Evolutionary conservation across 257 asterid genomes (phyloP).

Genomic region (Fraxinus quadrangulata): DNA sequence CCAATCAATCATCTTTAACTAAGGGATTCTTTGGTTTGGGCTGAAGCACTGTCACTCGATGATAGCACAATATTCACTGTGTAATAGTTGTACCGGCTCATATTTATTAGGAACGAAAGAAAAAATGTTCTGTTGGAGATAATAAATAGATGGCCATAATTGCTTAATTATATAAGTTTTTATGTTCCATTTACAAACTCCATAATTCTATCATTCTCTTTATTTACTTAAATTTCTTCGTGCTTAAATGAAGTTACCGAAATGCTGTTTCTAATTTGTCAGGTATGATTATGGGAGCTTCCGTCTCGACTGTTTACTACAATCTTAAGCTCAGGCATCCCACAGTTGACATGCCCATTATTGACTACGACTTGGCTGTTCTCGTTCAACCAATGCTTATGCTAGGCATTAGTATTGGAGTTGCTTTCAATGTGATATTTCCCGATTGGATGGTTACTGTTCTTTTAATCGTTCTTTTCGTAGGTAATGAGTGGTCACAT

Average conservation of each 20-base stretch:
- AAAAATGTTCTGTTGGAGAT: not conserved
- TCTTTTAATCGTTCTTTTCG: slow-evolving; percentile 81
- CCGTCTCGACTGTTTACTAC: slow-evolving; percentile 87
- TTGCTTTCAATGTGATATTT: slow-evolving; percentile 85
- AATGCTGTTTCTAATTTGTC: slow-evolving; percentile 30
- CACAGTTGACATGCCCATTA: slow-evolving; percentile 85
- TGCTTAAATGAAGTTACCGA: not conserved
- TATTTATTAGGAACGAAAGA: not conserved
- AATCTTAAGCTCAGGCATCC: slow-evolving; percentile 94
- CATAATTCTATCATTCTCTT: not conserved
- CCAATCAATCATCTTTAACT: not conserved
- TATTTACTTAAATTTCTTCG: not conserved
- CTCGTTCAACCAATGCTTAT: slow-evolving; percentile 98
- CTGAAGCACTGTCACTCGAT: not conserved
- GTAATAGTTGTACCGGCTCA: not conserved
- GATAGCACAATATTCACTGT: not conserved
- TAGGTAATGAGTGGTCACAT: slow-evolving; percentile 48
- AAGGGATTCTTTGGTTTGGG: not conserved
- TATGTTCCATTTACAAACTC: not conserved
- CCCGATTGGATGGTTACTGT: slow-evolving; percentile 99
- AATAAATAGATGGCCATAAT: not conserved
- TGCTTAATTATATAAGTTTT: not conserved
- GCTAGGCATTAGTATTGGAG: slow-evolving; percentile 96
- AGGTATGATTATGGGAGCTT: slow-evolving; percentile 99
- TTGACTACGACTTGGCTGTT: slow-evolving; percentile 92